Percentiles rank a stretch among this genome's conserved stretches.
These are phyloP conservation scores for Mortierella sp. DNA, from an alignment of 371 early-diverging fungal genomes.

Conservation along the genomic window DNA sequence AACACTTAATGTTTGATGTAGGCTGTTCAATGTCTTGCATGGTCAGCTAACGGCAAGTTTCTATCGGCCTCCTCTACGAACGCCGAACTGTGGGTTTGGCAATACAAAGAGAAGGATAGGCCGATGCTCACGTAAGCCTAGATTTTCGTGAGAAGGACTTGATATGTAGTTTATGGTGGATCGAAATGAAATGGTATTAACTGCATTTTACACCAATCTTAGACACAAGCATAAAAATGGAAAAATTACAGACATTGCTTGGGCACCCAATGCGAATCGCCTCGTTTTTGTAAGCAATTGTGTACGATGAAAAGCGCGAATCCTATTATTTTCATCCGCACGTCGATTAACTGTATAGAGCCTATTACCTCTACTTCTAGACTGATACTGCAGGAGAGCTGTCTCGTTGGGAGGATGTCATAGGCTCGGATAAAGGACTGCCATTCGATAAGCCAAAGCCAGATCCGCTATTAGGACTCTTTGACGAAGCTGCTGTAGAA, in stretches of 20 bases:
- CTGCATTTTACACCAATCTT: not conserved
- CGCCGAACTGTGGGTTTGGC: slow-evolving; percentile 40
- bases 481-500: slow-evolving; percentile 37
- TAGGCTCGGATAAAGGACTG: slow-evolving; percentile 22
- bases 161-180: not conserved
- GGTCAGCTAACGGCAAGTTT: slow-evolving; percentile 46
- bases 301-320: not conserved
- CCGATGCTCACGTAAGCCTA: slow-evolving; percentile 21
- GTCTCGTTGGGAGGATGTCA: slow-evolving; percentile 32
- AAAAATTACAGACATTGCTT: slow-evolving; percentile 30
- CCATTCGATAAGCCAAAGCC: slow-evolving; percentile 28
- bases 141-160: not conserved
- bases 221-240: slow-evolving; percentile 33
- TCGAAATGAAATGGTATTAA: not conserved
- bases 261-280: slow-evolving; percentile 41
- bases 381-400: slow-evolving; percentile 28
- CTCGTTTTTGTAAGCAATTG: slow-evolving; percentile 31
- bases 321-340: not conserved
- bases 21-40: slow-evolving; percentile 22
- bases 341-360: not conserved
- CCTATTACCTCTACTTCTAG: slow-evolving; percentile 5
- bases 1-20: not conserved
- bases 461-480: slow-evolving; percentile 41
- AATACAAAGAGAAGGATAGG: slow-evolving; percentile 53
- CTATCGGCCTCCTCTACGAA: slow-evolving; percentile 30